Percentiles rank a stretch among this genome's conserved stretches.
These are phyloP conservation scores for Silene conica DNA, from an alignment of 148 eudicot species.

Conservation along the genomic window DNA sequence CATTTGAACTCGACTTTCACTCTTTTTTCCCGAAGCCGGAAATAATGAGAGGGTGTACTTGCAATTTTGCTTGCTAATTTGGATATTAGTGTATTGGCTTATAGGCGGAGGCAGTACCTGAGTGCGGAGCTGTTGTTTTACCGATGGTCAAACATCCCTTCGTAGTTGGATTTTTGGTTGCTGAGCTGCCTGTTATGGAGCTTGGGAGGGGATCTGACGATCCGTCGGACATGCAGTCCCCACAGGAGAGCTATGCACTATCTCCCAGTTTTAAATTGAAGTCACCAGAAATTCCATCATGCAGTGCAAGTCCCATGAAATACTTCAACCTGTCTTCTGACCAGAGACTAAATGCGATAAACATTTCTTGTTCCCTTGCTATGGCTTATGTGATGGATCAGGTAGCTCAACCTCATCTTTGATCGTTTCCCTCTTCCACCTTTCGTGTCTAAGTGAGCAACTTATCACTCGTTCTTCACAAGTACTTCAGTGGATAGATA, in stretches of 20 bases:
- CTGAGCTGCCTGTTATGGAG: constrained; percentile 68
- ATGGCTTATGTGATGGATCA: constrained; percentile 99
- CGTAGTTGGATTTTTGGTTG: constrained; percentile 97
- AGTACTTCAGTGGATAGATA: not conserved
- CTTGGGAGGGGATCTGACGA: constrained; percentile 39
- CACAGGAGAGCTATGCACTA: constrained; percentile 44
- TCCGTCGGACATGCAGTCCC: constrained; percentile 29
- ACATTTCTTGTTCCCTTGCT: constrained; percentile 78
- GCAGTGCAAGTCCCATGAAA: constrained; percentile 31
- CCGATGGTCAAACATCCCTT: constrained; percentile 96
- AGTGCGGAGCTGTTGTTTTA: constrained; percentile 76
- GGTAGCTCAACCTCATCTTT: constrained; percentile 37
- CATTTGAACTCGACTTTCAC: not conserved
- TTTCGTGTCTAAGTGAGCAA: not conserved
- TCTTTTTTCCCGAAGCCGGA: not conserved
- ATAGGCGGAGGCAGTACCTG: constrained; percentile 78
- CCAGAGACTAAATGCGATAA: constrained; percentile 72
- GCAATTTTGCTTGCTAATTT: not conserved
- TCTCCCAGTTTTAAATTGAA: constrained; percentile 46
- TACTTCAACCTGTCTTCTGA: constrained; percentile 56
- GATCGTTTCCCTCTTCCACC: not conserved
- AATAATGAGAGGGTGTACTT: not conserved
- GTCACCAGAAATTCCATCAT: constrained; percentile 39
- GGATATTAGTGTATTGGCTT: constrained; percentile 26
- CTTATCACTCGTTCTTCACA: not conserved